Percentiles rank a stretch among this genome's conserved stretches.
phyloP scores from a whole-genome alignment of 768 basidiomycete species.

The Collybia sp. region DNA sequence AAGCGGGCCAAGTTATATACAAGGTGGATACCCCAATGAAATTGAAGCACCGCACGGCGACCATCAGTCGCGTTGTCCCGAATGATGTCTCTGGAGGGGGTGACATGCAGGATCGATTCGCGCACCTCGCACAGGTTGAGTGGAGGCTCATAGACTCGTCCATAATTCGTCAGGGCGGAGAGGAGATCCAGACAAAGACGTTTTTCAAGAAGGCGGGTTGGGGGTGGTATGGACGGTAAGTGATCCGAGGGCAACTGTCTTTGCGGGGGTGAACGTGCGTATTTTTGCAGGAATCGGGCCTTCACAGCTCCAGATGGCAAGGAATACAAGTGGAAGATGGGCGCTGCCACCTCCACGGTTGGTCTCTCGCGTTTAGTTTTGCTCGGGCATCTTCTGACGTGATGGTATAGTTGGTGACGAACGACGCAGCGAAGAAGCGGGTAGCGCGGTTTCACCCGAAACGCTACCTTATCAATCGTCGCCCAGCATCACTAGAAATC shows the following conservation, averaged over 20 bases:
- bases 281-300: constrained; percentile 8
- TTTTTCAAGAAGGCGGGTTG: constrained; percentile 20
- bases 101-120: constrained; percentile 22
- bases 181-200: constrained; percentile 15
- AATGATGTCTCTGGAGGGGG: neutral
- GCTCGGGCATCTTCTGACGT: too few species aligned
- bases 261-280: neutral
- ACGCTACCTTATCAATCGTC: constrained; percentile 5
- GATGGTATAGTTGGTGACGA: constrained; percentile 9
- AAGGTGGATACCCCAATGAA: constrained; percentile 17
- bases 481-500: constrained; percentile 15
- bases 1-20: constrained; percentile 11
- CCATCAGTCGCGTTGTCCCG: constrained; percentile 6
- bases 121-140: constrained; percentile 25
- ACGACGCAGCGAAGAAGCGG: constrained; percentile 13
- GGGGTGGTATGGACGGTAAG: constrained; percentile 19
- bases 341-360: constrained; percentile 6
- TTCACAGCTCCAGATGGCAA: constrained; percentile 19
- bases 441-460: constrained; percentile 9
- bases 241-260: too few species aligned
- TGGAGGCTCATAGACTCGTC: constrained; percentile 25
- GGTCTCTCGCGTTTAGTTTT: neutral
- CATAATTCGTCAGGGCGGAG: constrained; percentile 20
- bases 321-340: constrained; percentile 18
- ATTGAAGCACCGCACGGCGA: constrained; percentile 6